phyloP scores from a whole-genome alignment of 805 yeast species.

The Starmerella sp. region DNA sequence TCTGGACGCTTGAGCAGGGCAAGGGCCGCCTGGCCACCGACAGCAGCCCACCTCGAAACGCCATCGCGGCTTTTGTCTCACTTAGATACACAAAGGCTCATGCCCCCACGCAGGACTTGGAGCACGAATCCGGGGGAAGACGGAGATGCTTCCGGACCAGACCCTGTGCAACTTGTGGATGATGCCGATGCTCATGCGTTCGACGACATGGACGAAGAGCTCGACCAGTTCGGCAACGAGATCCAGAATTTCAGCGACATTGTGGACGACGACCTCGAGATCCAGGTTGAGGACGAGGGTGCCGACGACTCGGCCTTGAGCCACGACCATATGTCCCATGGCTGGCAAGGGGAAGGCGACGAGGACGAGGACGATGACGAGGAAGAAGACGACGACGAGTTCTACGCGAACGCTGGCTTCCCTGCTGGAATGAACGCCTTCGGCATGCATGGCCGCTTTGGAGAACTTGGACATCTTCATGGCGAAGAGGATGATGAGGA shows the following conservation, averaged over 20 bases:
- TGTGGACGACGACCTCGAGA: slow-evolving; percentile 13
- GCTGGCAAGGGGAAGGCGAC: not conserved
- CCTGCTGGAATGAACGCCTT: not conserved
- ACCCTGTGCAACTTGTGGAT: slow-evolving; percentile 8
- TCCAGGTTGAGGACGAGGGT: slow-evolving; percentile 11
- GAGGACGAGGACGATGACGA: slow-evolving; percentile 19
- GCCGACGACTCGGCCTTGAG: slow-evolving; percentile 7
- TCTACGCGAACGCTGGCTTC: not conserved
- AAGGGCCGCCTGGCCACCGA: not conserved
- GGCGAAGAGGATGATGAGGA: slow-evolving; percentile 20
- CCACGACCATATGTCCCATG: slow-evolving; percentile 22
- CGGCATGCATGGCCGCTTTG: slow-evolving; percentile 1
- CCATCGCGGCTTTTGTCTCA: not conserved
- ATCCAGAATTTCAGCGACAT: not conserved
- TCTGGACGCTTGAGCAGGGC: not conserved
- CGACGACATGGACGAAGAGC: slow-evolving; percentile 11
- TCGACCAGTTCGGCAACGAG: not conserved
- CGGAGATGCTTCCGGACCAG: slow-evolving; percentile 7
- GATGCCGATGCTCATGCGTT: slow-evolving; percentile 14
- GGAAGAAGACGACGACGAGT: slow-evolving; percentile 19
- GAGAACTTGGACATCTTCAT: not conserved
- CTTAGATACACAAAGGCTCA: not conserved
- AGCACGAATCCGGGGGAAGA: not conserved
- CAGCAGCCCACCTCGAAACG: slow-evolving; percentile 1
- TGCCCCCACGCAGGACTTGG: slow-evolving; percentile 3